Base-by-base conservation (phyloP, 257 asterid genomes). In the Agastache rugosa region DNA sequence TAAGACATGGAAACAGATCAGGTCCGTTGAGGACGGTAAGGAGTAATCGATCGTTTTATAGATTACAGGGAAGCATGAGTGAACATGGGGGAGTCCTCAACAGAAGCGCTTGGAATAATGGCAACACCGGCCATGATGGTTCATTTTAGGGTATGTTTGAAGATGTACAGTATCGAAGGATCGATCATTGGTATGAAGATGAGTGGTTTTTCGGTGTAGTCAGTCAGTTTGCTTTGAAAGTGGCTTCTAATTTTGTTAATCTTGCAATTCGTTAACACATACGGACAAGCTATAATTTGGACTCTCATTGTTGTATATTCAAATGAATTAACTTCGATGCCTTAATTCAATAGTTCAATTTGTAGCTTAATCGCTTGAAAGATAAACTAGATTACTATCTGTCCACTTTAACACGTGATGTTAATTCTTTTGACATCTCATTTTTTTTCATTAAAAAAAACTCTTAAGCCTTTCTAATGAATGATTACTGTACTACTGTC, bases 31-130 rank as follows among this genome's bases (percentile, higher is more conserved):
- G 91, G 84, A 88, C 91, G 0, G 80, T 82, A 9, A 80, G 96
- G 75, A 88, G 93, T 81, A 88, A 86, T 16, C 87, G 82, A 50
- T 82, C 96, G 2, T 86, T 93, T 60, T 88, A 89, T 77, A 84
- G 89, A 73, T 78, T 88, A 63, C 81, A 81, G 73, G 97, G 97
- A 41, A 91, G 98, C 69, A 83, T 86, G 89, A 93, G 98, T 60
- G 98, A 93, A 69, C 96, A 87, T 15, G 91, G 90, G 20, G 87
- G 90, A 44, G 74, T 87, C 34, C 78, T 79, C 25, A 34, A 84
- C 12, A 80, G 80, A 72, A 84, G 88, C 58, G 81, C 71, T 62
- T 90, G 98, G 96, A 78, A 85, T 25, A 87, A 83, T 35, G 88
- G 85, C 20, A 20, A 84, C 42, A 20, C 80, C 6, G 86, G 76